A percentile compares a stretch with the other conserved stretches of the same genome.
phyloP scores from a whole-genome alignment of 805 yeast species.

The Zygotorulaspora florentina region DNA sequence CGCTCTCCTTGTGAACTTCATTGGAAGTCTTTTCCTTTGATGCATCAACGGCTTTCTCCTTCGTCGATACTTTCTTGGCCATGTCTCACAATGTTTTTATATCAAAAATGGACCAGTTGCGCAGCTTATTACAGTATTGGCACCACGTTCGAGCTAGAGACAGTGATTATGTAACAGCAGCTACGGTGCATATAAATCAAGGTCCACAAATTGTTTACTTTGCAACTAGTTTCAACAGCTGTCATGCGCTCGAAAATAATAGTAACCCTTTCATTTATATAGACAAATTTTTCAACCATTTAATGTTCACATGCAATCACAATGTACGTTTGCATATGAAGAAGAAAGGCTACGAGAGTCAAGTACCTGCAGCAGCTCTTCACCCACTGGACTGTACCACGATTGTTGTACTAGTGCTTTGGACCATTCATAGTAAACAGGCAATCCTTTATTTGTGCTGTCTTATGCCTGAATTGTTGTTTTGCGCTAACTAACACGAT shows the following conservation, averaged over 20 bases:
- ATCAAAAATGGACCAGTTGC: not conserved
- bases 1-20: conserved; percentile 1
- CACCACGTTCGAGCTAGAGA: not conserved
- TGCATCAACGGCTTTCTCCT: not conserved
- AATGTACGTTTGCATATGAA: not conserved
- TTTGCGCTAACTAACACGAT: not conserved
- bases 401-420: no score
- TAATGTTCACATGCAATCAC: conserved; percentile 1
- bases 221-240: not conserved
- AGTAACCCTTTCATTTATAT: not conserved
- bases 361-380: no score
- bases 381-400: not conserved
- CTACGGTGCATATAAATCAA: not conserved
- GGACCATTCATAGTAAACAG: no score
- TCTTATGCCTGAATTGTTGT: not conserved
- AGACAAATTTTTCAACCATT: conserved; percentile 1
- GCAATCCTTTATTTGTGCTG: no score
- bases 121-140: not conserved
- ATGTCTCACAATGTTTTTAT: not conserved
- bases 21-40: not conserved
- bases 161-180: not conserved
- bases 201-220: not conserved
- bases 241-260: not conserved
- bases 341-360: not conserved
- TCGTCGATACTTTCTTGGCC: not conserved